phyloP scores from a whole-genome alignment of 148 eudicot species.

The Cornus kousa region DNA sequence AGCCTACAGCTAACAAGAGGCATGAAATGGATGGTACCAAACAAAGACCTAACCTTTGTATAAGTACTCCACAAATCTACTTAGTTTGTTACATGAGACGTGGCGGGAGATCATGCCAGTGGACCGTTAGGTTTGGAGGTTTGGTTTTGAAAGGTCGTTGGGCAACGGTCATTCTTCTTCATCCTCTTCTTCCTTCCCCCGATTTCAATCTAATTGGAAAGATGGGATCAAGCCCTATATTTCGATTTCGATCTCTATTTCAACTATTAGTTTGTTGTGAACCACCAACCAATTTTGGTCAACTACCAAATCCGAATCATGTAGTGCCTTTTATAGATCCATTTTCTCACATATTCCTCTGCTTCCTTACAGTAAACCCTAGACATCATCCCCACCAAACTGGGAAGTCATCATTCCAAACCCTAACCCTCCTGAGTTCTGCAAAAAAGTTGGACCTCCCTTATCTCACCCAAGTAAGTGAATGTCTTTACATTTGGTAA shows the following conservation, averaged over 20 bases:
- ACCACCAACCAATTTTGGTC: slow-evolving; percentile 7
- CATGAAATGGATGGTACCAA: not conserved
- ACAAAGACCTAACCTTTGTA: not conserved
- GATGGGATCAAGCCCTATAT: not conserved
- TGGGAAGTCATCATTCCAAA: not conserved
- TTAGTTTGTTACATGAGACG: not conserved
- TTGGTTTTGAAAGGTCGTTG: slow-evolving; percentile 17
- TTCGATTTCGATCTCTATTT: slow-evolving; percentile 1
- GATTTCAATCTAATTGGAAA: not conserved
- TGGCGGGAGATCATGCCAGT: not conserved
- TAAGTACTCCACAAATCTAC: not conserved
- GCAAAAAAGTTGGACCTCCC: not conserved
- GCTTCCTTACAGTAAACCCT: slow-evolving; percentile 6
- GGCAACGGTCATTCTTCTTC: slow-evolving; percentile 8
- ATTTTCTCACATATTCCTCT: not conserved
- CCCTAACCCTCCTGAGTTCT: not conserved
- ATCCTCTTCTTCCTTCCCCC: not conserved
- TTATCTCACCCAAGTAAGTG: slow-evolving; percentile 11
- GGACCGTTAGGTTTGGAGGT: slow-evolving; percentile 39
- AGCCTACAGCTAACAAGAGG: not conserved
- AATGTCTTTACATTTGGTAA: not conserved
- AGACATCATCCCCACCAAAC: not conserved
- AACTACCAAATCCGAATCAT: slow-evolving; percentile 16
- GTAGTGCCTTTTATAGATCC: slow-evolving; percentile 12
- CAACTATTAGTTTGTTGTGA: slow-evolving; percentile 15